Base-by-base conservation (phyloP, 495 filamentous ascomycete genomes). In the Penicillium diatomitis region DNA sequence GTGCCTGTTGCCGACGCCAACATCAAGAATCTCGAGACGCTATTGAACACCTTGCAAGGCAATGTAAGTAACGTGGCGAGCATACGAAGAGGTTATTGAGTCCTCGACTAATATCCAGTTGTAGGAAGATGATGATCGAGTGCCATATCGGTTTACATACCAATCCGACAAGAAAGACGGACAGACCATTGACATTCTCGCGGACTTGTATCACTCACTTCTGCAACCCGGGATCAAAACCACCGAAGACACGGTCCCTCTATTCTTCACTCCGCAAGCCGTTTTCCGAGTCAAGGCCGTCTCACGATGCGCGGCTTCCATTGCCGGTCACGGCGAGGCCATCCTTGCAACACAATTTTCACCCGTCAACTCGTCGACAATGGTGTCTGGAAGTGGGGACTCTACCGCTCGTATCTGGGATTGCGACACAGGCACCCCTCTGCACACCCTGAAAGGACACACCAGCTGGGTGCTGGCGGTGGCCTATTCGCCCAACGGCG, bases 201-300 rank as follows among this genome's bases (percentile, higher is more conserved):
- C 81, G 38, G 85, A 95, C 64, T 68, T 91, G 38, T 95, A 88
- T 66, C 86, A 85, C 20, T 74, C 82, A 1, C 61, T 87, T 9
- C 69, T 87, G 31, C 73, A 79, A 46, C 77, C 82, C 0, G 82
- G 80, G 0, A 55, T 82, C 35, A 82, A 79, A 49, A 81, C 78
- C 20, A 86, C 83, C 41, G 85, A 89, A 77, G 82, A 86, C 51
- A 77, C 80, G 3, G 79, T 95, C 38, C 84, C 76, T 3, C 80
- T 96, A 20, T 81, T 83, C 49, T 90, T 86, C 58, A 88, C 89
- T 32, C 91, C 92, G 0, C 92, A 97, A 65, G 87, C 91, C 2
- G 85, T 99, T 4, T 97, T 98, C 72, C 84, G 84, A 58, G 92
- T 97, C 39, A 88, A 89, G 53, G 87, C 90, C 2, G 89, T 96